These are phyloP conservation scores for Spirogloea muscicola DNA, from an alignment of 139 green algal genomes.

Conservation along the genomic window DNA sequence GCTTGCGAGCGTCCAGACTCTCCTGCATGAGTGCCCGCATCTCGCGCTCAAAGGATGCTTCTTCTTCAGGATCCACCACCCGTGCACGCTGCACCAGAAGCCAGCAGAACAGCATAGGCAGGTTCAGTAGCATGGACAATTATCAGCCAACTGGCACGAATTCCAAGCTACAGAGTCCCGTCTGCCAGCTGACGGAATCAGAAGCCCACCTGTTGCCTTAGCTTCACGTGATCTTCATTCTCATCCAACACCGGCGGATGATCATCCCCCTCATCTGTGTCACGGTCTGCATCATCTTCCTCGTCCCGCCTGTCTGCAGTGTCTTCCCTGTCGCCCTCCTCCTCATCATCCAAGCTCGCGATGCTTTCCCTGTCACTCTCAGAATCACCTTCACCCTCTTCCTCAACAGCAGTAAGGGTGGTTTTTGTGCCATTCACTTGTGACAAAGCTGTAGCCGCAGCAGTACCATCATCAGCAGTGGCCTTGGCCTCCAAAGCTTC, in stretches of 20 bases:
- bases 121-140: too few relatives aligned
- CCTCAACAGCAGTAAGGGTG: too few relatives aligned
- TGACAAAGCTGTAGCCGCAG: too few relatives aligned
- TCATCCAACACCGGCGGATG: constrained; percentile 26
- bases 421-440: too few relatives aligned
- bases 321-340: constrained; percentile 45
- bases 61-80: constrained; percentile 29
- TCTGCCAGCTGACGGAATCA: too few relatives aligned
- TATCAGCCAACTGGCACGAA: not conserved
- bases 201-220: too few relatives aligned
- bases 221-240: constrained; percentile 41
- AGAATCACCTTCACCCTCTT: constrained; percentile 27
- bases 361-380: constrained; percentile 16
- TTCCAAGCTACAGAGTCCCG: too few relatives aligned
- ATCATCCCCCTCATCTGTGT: constrained; percentile 41
- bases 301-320: not conserved
- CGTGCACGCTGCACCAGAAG: not conserved
- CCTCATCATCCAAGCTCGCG: constrained; percentile 23
- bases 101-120: too few relatives aligned
- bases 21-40: constrained; percentile 41
- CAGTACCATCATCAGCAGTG: too few relatives aligned
- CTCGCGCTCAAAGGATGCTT: constrained; percentile 45
- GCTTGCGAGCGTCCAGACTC: constrained; percentile 36
- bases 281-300: constrained; percentile 17
- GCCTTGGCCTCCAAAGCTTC: too few relatives aligned